Base-by-base conservation (phyloP, 805 yeast species). In the Suhomyces pyralidae region DNA sequence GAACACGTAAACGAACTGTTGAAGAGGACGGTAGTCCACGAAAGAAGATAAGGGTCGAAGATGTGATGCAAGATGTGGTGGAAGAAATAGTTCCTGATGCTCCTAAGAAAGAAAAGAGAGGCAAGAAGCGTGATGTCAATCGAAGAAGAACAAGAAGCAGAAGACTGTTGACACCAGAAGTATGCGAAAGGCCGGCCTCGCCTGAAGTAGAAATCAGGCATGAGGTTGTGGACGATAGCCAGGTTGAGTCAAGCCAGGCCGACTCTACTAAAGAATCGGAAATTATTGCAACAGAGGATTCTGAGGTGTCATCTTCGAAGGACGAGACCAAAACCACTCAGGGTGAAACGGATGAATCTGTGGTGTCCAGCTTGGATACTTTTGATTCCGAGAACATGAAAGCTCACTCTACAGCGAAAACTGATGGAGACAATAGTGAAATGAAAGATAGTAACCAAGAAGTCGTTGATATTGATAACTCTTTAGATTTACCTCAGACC, bases 101-200 rank as follows among this genome's bases (percentile, higher is more conserved):
- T 8, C 38, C 46, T 5, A 44, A 42, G 28, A 42, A 26, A 44
- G 34, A 30, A n/a, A 45, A 5, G 48, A 45, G 5, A 22, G 32
- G 20, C 20, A 45, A 30, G 28, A 30, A 15, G 12, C 32, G 26
- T 5, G 40, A 17, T 28, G 48, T 26, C 32, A 30, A 22, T 19
- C 10, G 26, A 22, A 45, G 48, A 20, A 45, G 32, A 19, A 45
- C 48, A 15, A 17, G 48, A 45, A 45, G 48, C 24, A 30, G 25
- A 9, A 30, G 22, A 5, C 42, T 38, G 42, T 17, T 19, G 20
- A 15, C 20, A 1, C 42, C 42, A 6, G 42, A 38, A 10, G 9
- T 17, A 3, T 24, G 19, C 14, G 42, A 38, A 38, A 38, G 19
- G 42, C 22, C n/a, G 42, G 14, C 42, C 22, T 20, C 45, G 14